Conservation (phyloP, 2,329 filamentous ascomycete genomes). For the Fusarium haematococcum region DNA sequence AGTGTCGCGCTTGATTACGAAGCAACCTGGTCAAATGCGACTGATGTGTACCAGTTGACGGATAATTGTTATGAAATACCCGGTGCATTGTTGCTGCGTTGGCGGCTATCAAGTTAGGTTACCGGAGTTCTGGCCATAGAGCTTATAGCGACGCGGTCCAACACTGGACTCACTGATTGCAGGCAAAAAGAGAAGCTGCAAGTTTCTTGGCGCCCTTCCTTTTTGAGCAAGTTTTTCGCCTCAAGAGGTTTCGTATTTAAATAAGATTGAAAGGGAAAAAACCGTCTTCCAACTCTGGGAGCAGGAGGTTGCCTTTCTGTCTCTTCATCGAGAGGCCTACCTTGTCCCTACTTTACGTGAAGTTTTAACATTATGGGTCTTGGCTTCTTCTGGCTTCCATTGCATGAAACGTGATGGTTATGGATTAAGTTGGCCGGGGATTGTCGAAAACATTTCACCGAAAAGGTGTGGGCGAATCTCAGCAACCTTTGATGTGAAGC, state of each 20-base stretch:
- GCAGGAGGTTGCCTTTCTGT: neutral
- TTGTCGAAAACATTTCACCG: neutral
- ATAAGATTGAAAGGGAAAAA: neutral
- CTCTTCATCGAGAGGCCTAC: neutral
- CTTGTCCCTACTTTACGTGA: neutral
- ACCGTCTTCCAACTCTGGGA: neutral
- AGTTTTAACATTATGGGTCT: neutral
- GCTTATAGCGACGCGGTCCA: neutral
- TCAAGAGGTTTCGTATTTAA: neutral
- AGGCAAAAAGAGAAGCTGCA: neutral
- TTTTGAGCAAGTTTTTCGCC: neutral
- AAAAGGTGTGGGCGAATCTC: neutral
- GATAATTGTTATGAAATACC: neutral
- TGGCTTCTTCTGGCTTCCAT: neutral
- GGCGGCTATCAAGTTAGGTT: neutral
- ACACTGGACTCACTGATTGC: neutral
- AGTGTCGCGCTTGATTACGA: neutral
- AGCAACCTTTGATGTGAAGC: neutral
- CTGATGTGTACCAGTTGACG: neutral
- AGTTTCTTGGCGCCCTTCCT: neutral
- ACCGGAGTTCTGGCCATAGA: neutral
- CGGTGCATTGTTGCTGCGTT: neutral
- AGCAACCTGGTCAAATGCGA: neutral
- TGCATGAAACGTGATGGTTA: neutral
- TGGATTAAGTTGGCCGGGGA: neutral